A percentile compares a stretch with the other conserved stretches of the same genome.
Evolutionary conservation across 1,284 basidiomycete genomes (phyloP).

Genomic region (Papiliotrema flavescens): DNA sequence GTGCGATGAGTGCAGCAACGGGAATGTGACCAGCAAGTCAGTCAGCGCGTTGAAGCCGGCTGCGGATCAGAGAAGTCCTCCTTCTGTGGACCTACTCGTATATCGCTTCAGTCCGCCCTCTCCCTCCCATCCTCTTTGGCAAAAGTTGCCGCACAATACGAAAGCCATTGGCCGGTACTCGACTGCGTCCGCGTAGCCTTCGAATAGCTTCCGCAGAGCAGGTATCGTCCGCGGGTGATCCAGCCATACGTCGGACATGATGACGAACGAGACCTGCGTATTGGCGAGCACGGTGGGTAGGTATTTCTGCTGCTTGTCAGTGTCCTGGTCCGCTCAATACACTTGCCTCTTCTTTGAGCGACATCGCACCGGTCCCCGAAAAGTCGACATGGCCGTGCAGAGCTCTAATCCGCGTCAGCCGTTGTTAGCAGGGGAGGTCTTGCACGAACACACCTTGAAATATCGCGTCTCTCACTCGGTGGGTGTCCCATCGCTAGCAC

Average conservation of each 20-base stretch:
- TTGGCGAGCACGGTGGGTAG: slow-evolving; percentile 43
- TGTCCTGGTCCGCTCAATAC: neutral
- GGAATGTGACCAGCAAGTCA: slow-evolving; percentile 77
- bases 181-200: slow-evolving; percentile 81
- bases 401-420: slow-evolving; percentile 54
- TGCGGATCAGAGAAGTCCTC: slow-evolving; percentile 39
- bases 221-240: slow-evolving; percentile 79
- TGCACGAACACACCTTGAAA: slow-evolving; percentile 60
- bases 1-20: slow-evolving; percentile 74
- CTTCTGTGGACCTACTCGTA: slow-evolving; percentile 59
- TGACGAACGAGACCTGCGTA: slow-evolving; percentile 78
- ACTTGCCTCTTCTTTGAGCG: slow-evolving; percentile 84
- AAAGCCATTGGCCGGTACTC: slow-evolving; percentile 81
- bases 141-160: slow-evolving; percentile 93
- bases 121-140: slow-evolving; percentile 74
- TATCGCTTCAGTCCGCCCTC: slow-evolving; percentile 75
- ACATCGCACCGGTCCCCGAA: slow-evolving; percentile 84
- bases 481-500: slow-evolving; percentile 96
- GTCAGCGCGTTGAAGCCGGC: slow-evolving; percentile 82
- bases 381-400: slow-evolving; percentile 95
- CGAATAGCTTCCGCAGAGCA: slow-evolving; percentile 78
- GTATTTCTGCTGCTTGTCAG: slow-evolving; percentile 40
- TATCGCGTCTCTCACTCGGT: slow-evolving; percentile 81
- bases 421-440: neutral
- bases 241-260: slow-evolving; percentile 76